These are phyloP conservation scores for Oenanthe javanica DNA, from an alignment of 140 eudicot genomes.

Conservation along the genomic window DNA sequence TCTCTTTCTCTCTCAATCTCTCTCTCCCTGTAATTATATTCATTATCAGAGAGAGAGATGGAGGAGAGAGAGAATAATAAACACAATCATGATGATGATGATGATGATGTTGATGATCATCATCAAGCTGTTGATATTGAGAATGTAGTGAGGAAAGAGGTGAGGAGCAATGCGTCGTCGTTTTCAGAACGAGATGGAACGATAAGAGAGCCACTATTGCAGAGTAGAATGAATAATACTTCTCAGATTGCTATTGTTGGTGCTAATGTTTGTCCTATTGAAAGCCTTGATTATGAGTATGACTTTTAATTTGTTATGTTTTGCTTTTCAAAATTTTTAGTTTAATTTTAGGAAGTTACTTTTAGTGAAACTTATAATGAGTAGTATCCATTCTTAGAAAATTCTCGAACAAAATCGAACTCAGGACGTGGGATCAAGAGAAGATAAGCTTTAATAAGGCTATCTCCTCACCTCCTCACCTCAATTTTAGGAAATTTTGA, in stretches of 20 bases:
- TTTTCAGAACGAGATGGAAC: slow-evolving; percentile 25
- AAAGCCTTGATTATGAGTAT: slow-evolving; percentile 87
- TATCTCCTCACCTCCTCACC: too few species aligned
- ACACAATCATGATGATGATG: background rate
- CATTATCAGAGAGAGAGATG: background rate
- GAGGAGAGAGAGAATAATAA: background rate
- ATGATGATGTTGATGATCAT: background rate
- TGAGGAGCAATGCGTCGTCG: slow-evolving; percentile 33
- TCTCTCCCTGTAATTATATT: background rate
- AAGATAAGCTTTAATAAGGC: too few species aligned
- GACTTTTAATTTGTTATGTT: background rate
- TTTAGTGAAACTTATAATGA: too few species aligned
- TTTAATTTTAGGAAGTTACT: too few species aligned
- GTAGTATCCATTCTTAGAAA: too few species aligned
- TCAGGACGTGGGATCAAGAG: too few species aligned
- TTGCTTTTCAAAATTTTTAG: background rate
- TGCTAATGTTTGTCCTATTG: slow-evolving; percentile 63
- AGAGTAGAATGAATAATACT: slow-evolving; percentile 49
- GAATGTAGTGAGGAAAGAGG: slow-evolving; percentile 18
- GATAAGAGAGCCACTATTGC: slow-evolving; percentile 50
- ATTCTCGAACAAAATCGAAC: too few species aligned
- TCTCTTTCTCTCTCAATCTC: background rate
- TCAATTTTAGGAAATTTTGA: too few species aligned
- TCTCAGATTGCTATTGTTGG: slow-evolving; percentile 92
- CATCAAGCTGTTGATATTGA: slow-evolving; percentile 1